Evolutionary conservation across 2,329 filamentous ascomycete genomes (phyloP), one percentile per base, ranked within the genome.

Genomic region (Aschersonia sp.): DNA sequence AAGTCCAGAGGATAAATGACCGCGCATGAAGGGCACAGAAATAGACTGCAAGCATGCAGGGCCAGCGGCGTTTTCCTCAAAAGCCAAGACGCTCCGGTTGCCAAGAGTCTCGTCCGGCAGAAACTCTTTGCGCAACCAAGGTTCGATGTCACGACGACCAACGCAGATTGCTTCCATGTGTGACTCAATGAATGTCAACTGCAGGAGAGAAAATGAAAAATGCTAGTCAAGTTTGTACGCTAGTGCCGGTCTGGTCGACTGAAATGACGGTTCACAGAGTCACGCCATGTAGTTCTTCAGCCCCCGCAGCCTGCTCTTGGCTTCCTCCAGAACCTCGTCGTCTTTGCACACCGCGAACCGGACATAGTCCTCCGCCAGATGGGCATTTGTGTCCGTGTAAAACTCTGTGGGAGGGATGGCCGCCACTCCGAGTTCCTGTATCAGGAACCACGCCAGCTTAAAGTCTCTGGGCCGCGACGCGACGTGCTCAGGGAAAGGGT

Each of bases 341-440:
- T 90, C 79, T 72, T 98, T 98, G 71, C 92, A 98, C 1, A 98
- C 88, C 0, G 92, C 92, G 62, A 97, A 97, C 30, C 92, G 76
- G 58, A 98, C 74, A 68, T 94, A 98, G 58, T 97, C 84, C 70
- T 95, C 86, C 0, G 86, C 92, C 56, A 95, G 79, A 57, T 85
- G 79, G 31, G 84, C 79, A 59, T 95, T 95, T 42, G 66, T 69
- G 14, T 87, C 81, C 0, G 90, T 95, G 63, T 95, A 97, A 65
- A 98, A 98, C 65, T 98, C 92, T 0, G 89, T 95, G 0, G 92
- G 92, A 14, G 92, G 92, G 52, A 98, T 95, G 7, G 90, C 89
- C 3, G 92, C 92, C 31, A 98, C 87, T 8, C 92, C 92, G 22
- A 98, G 72, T 69, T 98, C 90, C 63, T 89, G 89, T 66, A 98